These are phyloP conservation scores for Aspergillus kassunensis DNA, from an alignment of 495 filamentous ascomycete genomes.

Conservation along the genomic window DNA sequence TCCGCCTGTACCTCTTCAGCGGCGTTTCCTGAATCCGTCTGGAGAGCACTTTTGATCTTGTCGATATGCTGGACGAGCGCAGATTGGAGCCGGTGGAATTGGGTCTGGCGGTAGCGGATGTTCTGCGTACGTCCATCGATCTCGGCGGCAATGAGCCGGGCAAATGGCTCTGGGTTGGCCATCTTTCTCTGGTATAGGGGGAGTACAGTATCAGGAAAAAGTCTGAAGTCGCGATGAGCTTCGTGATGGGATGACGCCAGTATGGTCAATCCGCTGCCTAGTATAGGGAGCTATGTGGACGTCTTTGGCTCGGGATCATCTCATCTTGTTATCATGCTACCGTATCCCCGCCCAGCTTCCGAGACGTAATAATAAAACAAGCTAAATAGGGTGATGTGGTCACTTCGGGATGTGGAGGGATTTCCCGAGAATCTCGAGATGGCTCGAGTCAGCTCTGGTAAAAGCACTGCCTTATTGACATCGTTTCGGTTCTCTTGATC, in stretches of 20 bases:
- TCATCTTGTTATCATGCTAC: too few species aligned
- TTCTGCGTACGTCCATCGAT: slow-evolving; percentile 47
- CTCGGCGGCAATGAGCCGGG: slow-evolving; percentile 36
- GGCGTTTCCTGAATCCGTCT: slow-evolving; percentile 31
- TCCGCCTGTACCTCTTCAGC: slow-evolving; percentile 40
- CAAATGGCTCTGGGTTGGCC: slow-evolving; percentile 24
- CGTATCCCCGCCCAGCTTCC: too few species aligned
- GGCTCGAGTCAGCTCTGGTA: not conserved
- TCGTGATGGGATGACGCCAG: too few species aligned
- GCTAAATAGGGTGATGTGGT: too few species aligned
- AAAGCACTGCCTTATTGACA: too few species aligned
- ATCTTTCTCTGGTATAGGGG: slow-evolving; percentile 16
- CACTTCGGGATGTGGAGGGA: too few species aligned
- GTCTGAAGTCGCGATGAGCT: too few species aligned
- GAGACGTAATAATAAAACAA: too few species aligned
- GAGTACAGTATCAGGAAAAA: not conserved
- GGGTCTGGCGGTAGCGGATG: slow-evolving; percentile 41
- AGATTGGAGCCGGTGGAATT: slow-evolving; percentile 42
- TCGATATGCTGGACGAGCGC: slow-evolving; percentile 27
- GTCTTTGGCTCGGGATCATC: too few species aligned
- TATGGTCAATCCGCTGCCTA: too few species aligned
- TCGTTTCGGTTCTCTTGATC: not conserved
- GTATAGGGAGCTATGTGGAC: too few species aligned
- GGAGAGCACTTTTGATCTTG: slow-evolving; percentile 37
- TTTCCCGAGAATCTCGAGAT: too few species aligned